phyloP scores from a whole-genome alignment of 129 eudicot genomes.

The Gnaphalium uliginosum region DNA sequence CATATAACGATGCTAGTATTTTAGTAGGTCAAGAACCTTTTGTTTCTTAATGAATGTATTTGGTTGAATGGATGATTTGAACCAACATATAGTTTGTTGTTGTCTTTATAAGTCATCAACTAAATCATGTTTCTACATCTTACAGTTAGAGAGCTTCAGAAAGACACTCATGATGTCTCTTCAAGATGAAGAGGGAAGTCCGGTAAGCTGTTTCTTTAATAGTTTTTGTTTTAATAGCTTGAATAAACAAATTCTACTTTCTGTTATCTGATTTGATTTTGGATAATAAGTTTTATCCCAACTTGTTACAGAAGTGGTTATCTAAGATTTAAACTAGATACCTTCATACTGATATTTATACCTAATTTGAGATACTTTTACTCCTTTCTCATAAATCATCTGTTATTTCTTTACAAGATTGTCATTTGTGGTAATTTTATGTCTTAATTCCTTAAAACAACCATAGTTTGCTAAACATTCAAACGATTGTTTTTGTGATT shows the following conservation, averaged over 20 bases:
- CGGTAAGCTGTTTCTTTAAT: slow-evolving; percentile 45
- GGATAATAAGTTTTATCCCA: not conserved
- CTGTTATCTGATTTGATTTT: not conserved
- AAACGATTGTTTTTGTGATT: too few relatives aligned
- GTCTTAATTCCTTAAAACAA: not conserved
- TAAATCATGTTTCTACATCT: slow-evolving; percentile 19
- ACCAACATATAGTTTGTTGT: not conserved
- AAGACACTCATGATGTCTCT: slow-evolving; percentile 91
- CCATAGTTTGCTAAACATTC: not conserved
- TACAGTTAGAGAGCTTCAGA: slow-evolving; percentile 91
- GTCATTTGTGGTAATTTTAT: too few relatives aligned
- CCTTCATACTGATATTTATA: not conserved
- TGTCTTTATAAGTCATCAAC: slow-evolving; percentile 1
- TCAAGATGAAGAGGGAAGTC: slow-evolving; percentile 74
- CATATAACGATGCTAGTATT: not conserved
- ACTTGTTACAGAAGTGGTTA: too few relatives aligned
- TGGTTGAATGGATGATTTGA: not conserved
- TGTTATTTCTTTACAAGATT: not conserved
- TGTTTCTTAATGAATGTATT: slow-evolving; percentile 7
- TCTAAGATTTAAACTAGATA: too few relatives aligned
- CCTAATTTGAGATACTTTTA: not conserved
- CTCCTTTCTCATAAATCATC: not conserved
- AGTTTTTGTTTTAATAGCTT: not conserved
- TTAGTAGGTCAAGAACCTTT: not conserved
- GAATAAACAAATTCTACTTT: not conserved